phyloP scores from a whole-genome alignment of 768 basidiomycete genomes.

The Xerocomellus amylosporus region DNA sequence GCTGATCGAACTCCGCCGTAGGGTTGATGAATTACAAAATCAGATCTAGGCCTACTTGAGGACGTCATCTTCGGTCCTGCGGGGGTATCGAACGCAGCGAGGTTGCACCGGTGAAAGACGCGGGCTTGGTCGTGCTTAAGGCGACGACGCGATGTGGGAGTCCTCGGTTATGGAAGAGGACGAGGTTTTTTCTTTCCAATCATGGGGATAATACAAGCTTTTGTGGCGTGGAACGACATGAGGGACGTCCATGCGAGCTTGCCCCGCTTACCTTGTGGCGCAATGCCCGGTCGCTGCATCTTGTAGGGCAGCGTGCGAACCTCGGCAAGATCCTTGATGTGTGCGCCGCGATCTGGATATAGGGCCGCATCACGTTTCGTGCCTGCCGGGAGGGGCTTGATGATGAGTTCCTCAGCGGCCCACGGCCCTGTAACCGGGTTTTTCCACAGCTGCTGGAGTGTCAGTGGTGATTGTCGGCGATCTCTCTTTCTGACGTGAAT shows the following conservation, averaged over 20 bases:
- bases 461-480: neutral
- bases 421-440: constrained; percentile 83
- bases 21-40: neutral
- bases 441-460: constrained; percentile 73
- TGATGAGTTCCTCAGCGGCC: constrained; percentile 60
- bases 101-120: constrained; percentile 54
- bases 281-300: constrained; percentile 89
- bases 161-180: constrained; percentile 72
- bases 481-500: neutral
- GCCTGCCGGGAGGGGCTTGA: constrained; percentile 66
- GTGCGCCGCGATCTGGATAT: constrained; percentile 81
- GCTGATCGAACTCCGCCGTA: neutral
- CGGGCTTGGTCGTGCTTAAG: constrained; percentile 45
- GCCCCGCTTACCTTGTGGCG: constrained; percentile 51
- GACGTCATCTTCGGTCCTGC: constrained; percentile 47
- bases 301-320: constrained; percentile 74
- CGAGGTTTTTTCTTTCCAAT: constrained; percentile 68
- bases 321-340: constrained; percentile 65
- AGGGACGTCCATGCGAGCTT: neutral
- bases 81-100: constrained; percentile 51
- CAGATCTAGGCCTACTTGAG: constrained; percentile 36
- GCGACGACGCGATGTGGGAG: constrained; percentile 64
- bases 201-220: constrained; percentile 80
- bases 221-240: neutral
- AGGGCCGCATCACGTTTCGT: constrained; percentile 58